A percentile compares a stretch with the other conserved stretches of the same genome.
phyloP scores from a whole-genome alignment of 208 protist genomes.

The Trypanosoma melophagium region DNA sequence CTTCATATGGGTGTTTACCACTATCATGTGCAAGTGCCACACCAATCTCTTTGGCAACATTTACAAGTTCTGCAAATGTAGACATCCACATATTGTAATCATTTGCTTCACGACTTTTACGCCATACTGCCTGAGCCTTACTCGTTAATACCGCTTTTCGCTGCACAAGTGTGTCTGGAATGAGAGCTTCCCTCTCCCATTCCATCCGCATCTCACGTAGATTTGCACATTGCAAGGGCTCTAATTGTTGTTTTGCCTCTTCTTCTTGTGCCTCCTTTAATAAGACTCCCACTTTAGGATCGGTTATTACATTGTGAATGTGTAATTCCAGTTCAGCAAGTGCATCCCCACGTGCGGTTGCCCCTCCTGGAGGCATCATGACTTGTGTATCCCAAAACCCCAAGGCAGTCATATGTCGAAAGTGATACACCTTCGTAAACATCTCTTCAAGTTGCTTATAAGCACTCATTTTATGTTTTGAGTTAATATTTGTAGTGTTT shows the following conservation, averaged over 20 bases:
- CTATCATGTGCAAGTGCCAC: constrained; percentile 45
- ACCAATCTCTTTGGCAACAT: constrained; percentile 64
- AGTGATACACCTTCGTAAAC: constrained; percentile 59
- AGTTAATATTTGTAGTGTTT: background rate
- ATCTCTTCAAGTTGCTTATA: constrained; percentile 23
- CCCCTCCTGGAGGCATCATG: constrained; percentile 75
- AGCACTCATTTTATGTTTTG: constrained; percentile 5
- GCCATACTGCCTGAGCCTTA: constrained; percentile 59
- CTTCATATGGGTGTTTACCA: constrained; percentile 66
- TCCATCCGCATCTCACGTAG: constrained; percentile 64
- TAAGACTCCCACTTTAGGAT: constrained; percentile 38
- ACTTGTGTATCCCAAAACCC: constrained; percentile 70
- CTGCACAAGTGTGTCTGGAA: constrained; percentile 58
- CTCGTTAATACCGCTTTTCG: constrained; percentile 52
- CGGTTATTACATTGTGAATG: constrained; percentile 47
- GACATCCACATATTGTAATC: constrained; percentile 71
- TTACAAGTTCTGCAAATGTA: constrained; percentile 74
- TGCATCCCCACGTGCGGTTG: constrained; percentile 53
- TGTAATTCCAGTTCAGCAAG: constrained; percentile 41
- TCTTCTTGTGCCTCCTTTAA: constrained; percentile 41
- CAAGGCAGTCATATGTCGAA: constrained; percentile 48
- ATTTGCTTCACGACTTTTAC: constrained; percentile 61
- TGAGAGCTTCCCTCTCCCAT: constrained; percentile 36
- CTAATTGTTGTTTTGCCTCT: constrained; percentile 30
- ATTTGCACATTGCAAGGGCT: constrained; percentile 53